Base-by-base conservation (phyloP, 805 yeast species). In the Phaffomyces antillensis region DNA sequence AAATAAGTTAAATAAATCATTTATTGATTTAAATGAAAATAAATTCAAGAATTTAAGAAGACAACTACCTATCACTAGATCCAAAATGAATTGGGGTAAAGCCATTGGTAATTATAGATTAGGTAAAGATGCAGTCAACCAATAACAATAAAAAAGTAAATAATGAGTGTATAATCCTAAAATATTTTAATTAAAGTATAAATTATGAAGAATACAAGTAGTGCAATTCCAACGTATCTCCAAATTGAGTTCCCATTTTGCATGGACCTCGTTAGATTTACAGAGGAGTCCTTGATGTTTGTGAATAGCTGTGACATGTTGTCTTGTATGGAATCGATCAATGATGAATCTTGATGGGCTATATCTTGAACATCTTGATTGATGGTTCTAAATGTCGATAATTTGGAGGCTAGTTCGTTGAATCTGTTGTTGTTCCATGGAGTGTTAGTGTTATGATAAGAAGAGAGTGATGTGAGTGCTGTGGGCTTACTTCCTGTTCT, bases 1-100 rank as follows among this genome's bases (percentile, higher is more conserved):
- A 54, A 61, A 72, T 35, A 64, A 72, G 38, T 66, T 90, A 45
- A 76, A 85, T 54, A 71, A 67, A 46, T 72, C 83, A 48, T 85
- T 91, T 56, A 68, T 75, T 28, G 76, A 77, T 26, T 72, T 91
- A 59, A 91, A 91, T 63, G 95, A 88, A 52, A 73, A 73, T 43
- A 76, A 80, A 50, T 91, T 93, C 70, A 93, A 91, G 66, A 75
- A 76, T 48, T 73, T 91, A 54, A 78, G 99, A 67, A 82, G 99
- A 64, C 87, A 87, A 62, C 71, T 91, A 51, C 99, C 99, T 8
- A 82, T 91, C 18, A 91, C 96, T 18, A 76, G 96, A 60, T 77
- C 96, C 16, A 89, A 85, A 62, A 83, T 91, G 57, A 86, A 87
- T 62, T 91, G 99, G 99, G 96, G 96, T 28, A 86, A 79, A 59